A percentile compares a stretch with the other conserved stretches of the same genome.
These are phyloP conservation scores for Cymodocea nodosa DNA, from an alignment of 116 monocot genomes.

Conservation along the genomic window DNA sequence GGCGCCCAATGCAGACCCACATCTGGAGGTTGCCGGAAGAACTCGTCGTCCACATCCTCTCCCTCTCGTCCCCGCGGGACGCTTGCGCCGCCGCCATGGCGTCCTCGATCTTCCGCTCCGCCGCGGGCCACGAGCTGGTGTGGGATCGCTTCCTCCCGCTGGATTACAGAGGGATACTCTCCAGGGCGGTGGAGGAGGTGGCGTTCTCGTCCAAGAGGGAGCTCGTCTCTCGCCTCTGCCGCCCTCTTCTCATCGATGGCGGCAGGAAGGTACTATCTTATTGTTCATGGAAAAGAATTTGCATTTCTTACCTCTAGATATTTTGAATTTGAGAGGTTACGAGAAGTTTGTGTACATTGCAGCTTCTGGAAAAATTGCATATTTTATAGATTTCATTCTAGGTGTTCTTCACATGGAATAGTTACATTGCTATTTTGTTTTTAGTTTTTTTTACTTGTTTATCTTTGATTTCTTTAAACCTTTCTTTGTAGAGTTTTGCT, in stretches of 20 bases:
- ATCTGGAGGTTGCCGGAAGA: conserved; percentile 14
- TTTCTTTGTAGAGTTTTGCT: conserved; percentile 33
- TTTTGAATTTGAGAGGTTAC: too few relatives aligned
- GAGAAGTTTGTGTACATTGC: too few relatives aligned
- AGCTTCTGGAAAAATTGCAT: too few relatives aligned
- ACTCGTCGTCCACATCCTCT: conserved; percentile 24
- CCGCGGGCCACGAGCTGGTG: conserved; percentile 23
- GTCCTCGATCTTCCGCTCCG: conserved; percentile 23
- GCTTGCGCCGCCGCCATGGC: conserved; percentile 21
- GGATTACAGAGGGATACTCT: conserved; percentile 21
- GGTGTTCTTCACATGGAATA: too few relatives aligned
- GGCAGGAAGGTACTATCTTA: conserved; percentile 35
- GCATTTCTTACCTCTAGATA: too few relatives aligned
- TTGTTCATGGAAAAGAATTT: too few relatives aligned
- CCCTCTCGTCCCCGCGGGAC: conserved; percentile 39
- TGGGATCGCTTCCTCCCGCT: conserved; percentile 47
- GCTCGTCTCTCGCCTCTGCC: conserved; percentile 34
- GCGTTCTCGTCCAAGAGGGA: conserved; percentile 19
- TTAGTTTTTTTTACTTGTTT: too few relatives aligned
- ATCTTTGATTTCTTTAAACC: too few relatives aligned
- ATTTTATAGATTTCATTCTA: too few relatives aligned
- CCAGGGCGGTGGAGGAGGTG: conserved; percentile 10
- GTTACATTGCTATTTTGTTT: too few relatives aligned
- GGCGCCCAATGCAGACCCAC: too few relatives aligned
- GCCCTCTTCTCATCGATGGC: conserved; percentile 28